These are phyloP conservation scores for Agarophyton chilense DNA, from an alignment of 23 red algal species.

Conservation along the genomic window DNA sequence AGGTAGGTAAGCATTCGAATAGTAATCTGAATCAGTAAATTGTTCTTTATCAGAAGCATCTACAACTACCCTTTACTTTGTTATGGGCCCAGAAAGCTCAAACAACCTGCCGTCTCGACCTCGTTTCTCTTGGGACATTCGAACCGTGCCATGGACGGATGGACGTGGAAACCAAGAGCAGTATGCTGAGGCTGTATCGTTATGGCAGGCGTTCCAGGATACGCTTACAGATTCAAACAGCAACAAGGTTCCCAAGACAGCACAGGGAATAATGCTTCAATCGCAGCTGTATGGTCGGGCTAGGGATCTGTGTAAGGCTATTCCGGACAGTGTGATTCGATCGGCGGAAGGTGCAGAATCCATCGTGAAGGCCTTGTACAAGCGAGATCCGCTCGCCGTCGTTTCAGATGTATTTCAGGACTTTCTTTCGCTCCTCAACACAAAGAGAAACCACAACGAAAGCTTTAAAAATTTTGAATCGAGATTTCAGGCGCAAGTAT, in stretches of 20 bases:
- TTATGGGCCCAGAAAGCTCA: too few relatives aligned
- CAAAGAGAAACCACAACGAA: background rate
- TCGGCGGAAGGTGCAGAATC: constrained; percentile 1
- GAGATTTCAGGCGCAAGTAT: constrained; percentile 17
- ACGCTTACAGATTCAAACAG: background rate
- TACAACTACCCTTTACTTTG: too few relatives aligned
- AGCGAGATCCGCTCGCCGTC: background rate
- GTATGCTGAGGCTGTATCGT: constrained; percentile 1
- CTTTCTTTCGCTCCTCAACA: background rate
- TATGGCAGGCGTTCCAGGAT: constrained; percentile 16
- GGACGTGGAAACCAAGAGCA: constrained; percentile 10
- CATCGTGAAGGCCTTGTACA: constrained; percentile 14
- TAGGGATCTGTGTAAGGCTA: constrained; percentile 11
- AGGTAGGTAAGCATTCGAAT: too few relatives aligned
- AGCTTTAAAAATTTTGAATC: constrained; percentile 24
- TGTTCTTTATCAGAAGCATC: too few relatives aligned
- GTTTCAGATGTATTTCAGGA: constrained; percentile 11
- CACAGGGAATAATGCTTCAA: constrained; percentile 17
- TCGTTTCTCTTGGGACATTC: too few relatives aligned
- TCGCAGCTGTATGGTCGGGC: constrained; percentile 40
- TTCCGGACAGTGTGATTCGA: background rate
- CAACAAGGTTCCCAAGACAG: background rate
- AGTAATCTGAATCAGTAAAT: too few relatives aligned
- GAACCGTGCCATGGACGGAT: too few relatives aligned
- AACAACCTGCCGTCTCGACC: too few relatives aligned